Conservation (phyloP, 352 stramenopile species). For the Phytophthora sp. region DNA sequence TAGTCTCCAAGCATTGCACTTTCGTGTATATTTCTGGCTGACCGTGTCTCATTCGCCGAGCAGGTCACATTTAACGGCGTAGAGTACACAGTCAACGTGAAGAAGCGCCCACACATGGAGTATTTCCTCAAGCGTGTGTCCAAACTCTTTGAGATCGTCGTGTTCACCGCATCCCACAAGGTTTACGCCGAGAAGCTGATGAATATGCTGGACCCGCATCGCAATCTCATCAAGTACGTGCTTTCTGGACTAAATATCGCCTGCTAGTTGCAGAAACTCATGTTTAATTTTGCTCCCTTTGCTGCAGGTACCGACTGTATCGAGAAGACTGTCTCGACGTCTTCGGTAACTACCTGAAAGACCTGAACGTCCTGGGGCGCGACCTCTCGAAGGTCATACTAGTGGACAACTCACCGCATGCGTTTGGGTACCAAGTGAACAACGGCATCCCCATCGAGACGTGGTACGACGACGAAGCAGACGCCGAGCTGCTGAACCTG, state of each 20-base stretch:
- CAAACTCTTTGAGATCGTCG: slow-evolving; percentile 98
- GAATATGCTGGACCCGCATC: slow-evolving; percentile 95
- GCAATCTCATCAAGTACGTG: slow-evolving; percentile 87
- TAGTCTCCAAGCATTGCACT: background rate
- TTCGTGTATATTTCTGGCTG: background rate
- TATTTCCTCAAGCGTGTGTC: slow-evolving; percentile 94
- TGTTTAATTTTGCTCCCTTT: background rate
- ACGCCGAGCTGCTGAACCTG: slow-evolving; percentile 97
- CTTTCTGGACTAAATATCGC: background rate
- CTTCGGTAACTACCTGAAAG: slow-evolving; percentile 99
- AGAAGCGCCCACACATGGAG: slow-evolving; percentile 95
- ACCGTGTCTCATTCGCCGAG: background rate
- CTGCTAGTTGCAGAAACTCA: slow-evolving; percentile 1
- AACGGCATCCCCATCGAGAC: slow-evolving; percentile 99
- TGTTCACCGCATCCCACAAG: slow-evolving; percentile 97
- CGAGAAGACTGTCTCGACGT: slow-evolving; percentile 96
- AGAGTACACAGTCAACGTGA: slow-evolving; percentile 97
- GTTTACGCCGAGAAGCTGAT: slow-evolving; percentile 97
- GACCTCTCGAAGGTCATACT: slow-evolving; percentile 92
- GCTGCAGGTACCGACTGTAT: slow-evolving; percentile 92
- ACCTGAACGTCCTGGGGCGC: slow-evolving; percentile 96
- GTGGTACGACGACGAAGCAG: slow-evolving; percentile 97
- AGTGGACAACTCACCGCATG: slow-evolving; percentile 99
- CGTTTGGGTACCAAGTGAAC: slow-evolving; percentile 98
- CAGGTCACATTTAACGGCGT: slow-evolving; percentile 94